These are phyloP conservation scores for Hanseniaspora thailandica DNA, from an alignment of 805 yeast genomes.

Conservation along the genomic window DNA sequence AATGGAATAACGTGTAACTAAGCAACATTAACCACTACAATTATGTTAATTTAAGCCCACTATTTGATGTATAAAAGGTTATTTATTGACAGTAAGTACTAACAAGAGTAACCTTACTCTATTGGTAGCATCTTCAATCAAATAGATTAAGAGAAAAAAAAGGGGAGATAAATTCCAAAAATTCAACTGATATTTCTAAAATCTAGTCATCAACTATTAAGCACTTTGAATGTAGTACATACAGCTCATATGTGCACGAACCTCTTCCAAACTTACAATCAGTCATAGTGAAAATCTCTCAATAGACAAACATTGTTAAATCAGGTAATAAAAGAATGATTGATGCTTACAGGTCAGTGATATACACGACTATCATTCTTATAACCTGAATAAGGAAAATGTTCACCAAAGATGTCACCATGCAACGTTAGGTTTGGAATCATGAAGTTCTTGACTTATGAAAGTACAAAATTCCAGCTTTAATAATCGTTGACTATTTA, in stretches of 20 bases:
- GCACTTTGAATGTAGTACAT: background rate
- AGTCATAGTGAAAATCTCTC: background rate
- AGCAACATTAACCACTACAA: too few relatives aligned
- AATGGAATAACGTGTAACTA: too few relatives aligned
- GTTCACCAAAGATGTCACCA: background rate
- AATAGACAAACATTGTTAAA: background rate
- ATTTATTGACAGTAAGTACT: too few relatives aligned
- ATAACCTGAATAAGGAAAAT: background rate
- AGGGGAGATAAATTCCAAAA: too few relatives aligned
- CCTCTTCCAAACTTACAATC: background rate
- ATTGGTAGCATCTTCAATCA: too few relatives aligned
- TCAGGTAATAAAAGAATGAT: too few relatives aligned
- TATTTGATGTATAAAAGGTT: too few relatives aligned
- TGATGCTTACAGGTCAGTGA: too few relatives aligned
- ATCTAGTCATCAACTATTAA: background rate
- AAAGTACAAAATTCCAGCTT: background rate
- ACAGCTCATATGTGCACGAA: background rate
- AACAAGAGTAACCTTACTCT: too few relatives aligned
- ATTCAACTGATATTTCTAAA: slow-evolving; percentile 4
- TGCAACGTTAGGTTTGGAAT: background rate
- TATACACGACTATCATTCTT: too few relatives aligned
- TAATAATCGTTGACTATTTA: background rate
- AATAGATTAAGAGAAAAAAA: background rate
- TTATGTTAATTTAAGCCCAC: too few relatives aligned
- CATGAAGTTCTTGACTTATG: background rate